Conservation (phyloP, 371 early-diverging fungal genomes). For the Mortierella sp. region DNA sequence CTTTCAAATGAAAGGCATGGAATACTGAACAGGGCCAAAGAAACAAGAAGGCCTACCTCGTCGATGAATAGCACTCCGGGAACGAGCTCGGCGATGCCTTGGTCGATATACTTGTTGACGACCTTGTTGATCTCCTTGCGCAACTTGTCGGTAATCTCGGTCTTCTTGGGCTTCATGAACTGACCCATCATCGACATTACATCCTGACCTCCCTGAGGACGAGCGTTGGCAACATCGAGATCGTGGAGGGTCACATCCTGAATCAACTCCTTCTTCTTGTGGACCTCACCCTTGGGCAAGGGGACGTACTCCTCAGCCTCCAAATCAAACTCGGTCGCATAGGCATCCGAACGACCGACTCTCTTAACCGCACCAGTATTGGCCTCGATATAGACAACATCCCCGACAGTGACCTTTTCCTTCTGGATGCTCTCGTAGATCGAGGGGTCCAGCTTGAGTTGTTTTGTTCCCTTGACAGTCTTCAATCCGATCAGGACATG, state of each 20-base stretch:
- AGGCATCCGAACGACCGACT: conserved; percentile 97
- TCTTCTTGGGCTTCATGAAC: conserved; percentile 97
- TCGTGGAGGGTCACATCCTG: conserved; percentile 99
- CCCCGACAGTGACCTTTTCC: conserved; percentile 97
- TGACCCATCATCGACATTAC: conserved; percentile 98
- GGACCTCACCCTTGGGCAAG: conserved; percentile 99
- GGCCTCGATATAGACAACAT: conserved; percentile 99
- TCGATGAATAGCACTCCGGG: conserved; percentile 99
- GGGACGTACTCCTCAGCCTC: conserved; percentile 98
- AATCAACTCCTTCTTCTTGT: conserved; percentile 97
- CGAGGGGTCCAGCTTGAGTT: conserved; percentile 89
- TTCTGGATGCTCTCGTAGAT: conserved; percentile 97
- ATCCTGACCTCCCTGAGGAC: conserved; percentile 97
- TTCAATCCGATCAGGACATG: conserved; percentile 97
- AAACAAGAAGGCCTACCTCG: conserved; percentile 69
- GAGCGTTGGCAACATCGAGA: conserved; percentile 98
- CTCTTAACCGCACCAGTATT: conserved; percentile 98
- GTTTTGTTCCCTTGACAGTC: conserved; percentile 98
- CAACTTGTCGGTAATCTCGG: conserved; percentile 98
- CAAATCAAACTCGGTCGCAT: conserved; percentile 96
- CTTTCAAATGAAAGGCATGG: background rate
- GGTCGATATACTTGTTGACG: conserved; percentile 98
- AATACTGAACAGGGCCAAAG: background rate
- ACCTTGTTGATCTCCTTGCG: conserved; percentile 99
- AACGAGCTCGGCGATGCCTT: conserved; percentile 97